Evolutionary conservation across 352 stramenopile species (phyloP).

Genomic region (Globisporangium abappressorium): DNA sequence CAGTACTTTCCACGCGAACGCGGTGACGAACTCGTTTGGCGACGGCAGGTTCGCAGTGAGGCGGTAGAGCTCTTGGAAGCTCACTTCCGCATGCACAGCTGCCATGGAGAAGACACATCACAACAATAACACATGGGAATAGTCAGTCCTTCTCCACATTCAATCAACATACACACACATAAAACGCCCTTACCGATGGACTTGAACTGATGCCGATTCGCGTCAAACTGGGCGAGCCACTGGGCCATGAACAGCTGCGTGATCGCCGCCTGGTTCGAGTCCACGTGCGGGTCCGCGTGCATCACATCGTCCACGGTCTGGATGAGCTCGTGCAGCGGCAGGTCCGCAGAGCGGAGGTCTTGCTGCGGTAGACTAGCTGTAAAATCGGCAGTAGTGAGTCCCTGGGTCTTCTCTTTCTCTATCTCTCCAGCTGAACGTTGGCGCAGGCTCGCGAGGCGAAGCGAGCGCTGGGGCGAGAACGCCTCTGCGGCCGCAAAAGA

Average conservation of each 20-base stretch:
- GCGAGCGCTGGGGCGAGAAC: slow-evolving; percentile 44
- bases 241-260: slow-evolving; percentile 58
- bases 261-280: slow-evolving; percentile 53
- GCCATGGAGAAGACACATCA: neutral
- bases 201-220: slow-evolving; percentile 50
- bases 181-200: slow-evolving; percentile 45
- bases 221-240: slow-evolving; percentile 59
- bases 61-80: slow-evolving; percentile 58
- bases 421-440: neutral
- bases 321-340: slow-evolving; percentile 57
- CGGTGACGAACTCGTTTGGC: slow-evolving; percentile 60
- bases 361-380: neutral
- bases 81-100: slow-evolving; percentile 66
- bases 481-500: slow-evolving; percentile 18
- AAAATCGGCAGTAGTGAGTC: neutral
- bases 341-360: neutral
- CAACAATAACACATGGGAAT: neutral
- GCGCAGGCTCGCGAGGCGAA: slow-evolving; percentile 25
- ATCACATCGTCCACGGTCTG: slow-evolving; percentile 49
- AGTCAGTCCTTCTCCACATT: neutral
- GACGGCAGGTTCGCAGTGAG: slow-evolving; percentile 48
- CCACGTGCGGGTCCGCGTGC: slow-evolving; percentile 39
- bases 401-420: neutral
- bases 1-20: slow-evolving; percentile 54
- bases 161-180: neutral